phyloP scores from a whole-genome alignment of 2,329 filamentous ascomycete species.

The Eutypella sp. region DNA sequence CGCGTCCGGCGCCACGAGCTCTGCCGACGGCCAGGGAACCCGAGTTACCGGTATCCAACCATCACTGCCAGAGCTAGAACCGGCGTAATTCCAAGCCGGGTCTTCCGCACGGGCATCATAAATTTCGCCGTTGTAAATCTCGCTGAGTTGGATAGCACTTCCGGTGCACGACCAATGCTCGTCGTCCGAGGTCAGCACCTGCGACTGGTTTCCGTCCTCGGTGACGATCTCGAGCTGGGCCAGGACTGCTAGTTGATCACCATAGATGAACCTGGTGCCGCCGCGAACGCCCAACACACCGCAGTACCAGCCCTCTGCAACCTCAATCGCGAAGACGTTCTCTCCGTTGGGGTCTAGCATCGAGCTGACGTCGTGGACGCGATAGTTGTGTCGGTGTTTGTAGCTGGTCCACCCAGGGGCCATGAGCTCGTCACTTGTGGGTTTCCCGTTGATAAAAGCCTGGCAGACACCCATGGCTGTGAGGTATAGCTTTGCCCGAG shows the following conservation, averaged over 20 bases:
- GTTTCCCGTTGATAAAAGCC: slow-evolving; percentile 33
- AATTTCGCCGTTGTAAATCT: slow-evolving; percentile 21
- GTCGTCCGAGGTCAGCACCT: slow-evolving; percentile 10
- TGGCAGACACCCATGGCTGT: slow-evolving; percentile 33
- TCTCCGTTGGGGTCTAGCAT: slow-evolving; percentile 22
- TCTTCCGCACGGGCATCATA: slow-evolving; percentile 14
- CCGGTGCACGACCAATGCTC: slow-evolving; percentile 12
- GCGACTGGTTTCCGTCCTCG: neutral
- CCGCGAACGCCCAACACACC: slow-evolving; percentile 26
- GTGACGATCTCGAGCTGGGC: slow-evolving; percentile 19
- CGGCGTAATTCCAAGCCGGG: slow-evolving; percentile 2
- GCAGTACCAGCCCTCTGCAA: slow-evolving; percentile 43
- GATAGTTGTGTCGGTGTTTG: slow-evolving; percentile 36
- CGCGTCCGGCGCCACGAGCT: slow-evolving; percentile 16
- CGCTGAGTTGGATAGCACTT: slow-evolving; percentile 12
- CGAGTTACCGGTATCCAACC: neutral
- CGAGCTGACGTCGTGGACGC: slow-evolving; percentile 36
- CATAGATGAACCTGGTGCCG: slow-evolving; percentile 16
- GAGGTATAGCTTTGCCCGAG: slow-evolving; percentile 20
- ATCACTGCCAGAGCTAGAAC: neutral
- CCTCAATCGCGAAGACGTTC: slow-evolving; percentile 36
- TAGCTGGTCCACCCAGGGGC: slow-evolving; percentile 43
- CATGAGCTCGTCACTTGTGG: slow-evolving; percentile 26
- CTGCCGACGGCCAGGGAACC: slow-evolving; percentile 9
- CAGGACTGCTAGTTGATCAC: slow-evolving; percentile 15